A percentile compares a stretch with the other conserved stretches of the same genome.
Conservation (phyloP, 1,139 yeast genomes). For the Yamadazyma conglobata region DNA sequence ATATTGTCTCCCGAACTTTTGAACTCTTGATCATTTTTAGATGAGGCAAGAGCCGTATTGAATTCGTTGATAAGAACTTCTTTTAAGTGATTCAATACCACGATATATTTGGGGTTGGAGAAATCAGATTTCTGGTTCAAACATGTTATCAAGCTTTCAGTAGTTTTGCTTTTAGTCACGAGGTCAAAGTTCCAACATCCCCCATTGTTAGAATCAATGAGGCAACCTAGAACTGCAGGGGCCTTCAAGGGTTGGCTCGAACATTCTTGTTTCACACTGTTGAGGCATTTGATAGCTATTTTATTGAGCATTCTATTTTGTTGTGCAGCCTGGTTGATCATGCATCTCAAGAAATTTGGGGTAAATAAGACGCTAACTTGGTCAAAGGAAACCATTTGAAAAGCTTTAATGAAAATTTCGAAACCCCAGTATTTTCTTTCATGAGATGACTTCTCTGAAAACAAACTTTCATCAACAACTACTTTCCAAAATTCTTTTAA, state of each 20-base stretch:
- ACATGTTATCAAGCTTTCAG: slow-evolving; percentile 46
- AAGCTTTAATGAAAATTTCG: slow-evolving; percentile 57
- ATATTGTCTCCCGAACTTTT: slow-evolving; percentile 37
- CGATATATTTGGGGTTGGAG: slow-evolving; percentile 8
- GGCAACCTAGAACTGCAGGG: slow-evolving; percentile 43
- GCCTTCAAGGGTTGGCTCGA: slow-evolving; percentile 40
- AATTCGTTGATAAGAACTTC: slow-evolving; percentile 25
- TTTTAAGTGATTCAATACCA: slow-evolving; percentile 19
- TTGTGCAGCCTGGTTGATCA: slow-evolving; percentile 76
- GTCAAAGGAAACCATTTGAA: slow-evolving; percentile 25
- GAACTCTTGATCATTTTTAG: slow-evolving; percentile 14
- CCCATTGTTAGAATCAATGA: slow-evolving; percentile 50
- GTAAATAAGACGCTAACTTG: slow-evolving; percentile 43
- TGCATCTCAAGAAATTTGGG: slow-evolving; percentile 67
- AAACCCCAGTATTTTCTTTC: slow-evolving; percentile 90
- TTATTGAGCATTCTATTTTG: slow-evolving; percentile 63
- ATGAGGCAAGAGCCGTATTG: slow-evolving; percentile 21
- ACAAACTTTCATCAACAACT: slow-evolving; percentile 76
- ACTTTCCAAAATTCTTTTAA: slow-evolving; percentile 77
- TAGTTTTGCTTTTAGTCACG: slow-evolving; percentile 69
- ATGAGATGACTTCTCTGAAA: slow-evolving; percentile 71
- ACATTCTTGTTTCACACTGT: slow-evolving; percentile 37
- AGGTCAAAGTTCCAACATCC: slow-evolving; percentile 75
- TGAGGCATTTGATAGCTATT: slow-evolving; percentile 54
- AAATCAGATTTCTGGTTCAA: slow-evolving; percentile 20